Evolutionary conservation across 2,329 filamentous ascomycete genomes (phyloP), one percentile per base, ranked within the genome.

Genomic region (Colletotrichum orbiculare): DNA sequence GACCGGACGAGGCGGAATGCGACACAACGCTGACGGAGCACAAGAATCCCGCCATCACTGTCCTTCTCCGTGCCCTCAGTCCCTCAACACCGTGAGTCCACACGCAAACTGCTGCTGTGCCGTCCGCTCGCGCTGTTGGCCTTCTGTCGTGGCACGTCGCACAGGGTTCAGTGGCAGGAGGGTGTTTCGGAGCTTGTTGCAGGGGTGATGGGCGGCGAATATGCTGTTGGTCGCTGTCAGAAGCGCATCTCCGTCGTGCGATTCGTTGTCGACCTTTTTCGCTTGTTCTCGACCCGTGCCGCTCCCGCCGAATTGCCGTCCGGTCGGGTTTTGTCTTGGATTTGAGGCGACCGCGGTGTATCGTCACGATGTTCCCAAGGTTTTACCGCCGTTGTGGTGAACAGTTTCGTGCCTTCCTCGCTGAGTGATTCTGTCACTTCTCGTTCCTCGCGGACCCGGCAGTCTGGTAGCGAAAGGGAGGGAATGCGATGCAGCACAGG

Each of bases 361-460:
- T 34, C 25, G 25, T 25, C 25, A 25, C 25, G 25, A 25, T 25
- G 4, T 41, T 41, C 15, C 8, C 43, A 46, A 46, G n/a, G 3
- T 10, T 12, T 52, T 38, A 11, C n/a, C 13, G 43, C 5, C 9
- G 10, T 8, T 11, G 25, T 15, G 4, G 17, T 41, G 35, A 12
- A 25, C 33, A 9, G 5, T 5, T 9, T 15, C 15, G 53, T 46
- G 35, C 25, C n/a, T 45, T n/a, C 38, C 33, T 15, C 58, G 41
- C 17, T 25, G 25, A n/a, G 13, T 38, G 33, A 15, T 62, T 48
- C 7, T 45, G 62, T 57, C 58, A 56, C 13, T 53, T 52, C 45
- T 55, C 50, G 38, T 47, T 65, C 33, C 42, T 53, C 15, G 62
- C 35, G 35, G 62, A 53, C 52, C 62, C 62, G 62, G 34, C 52